These are phyloP conservation scores for Aspergillus sclerotioniger DNA, from an alignment of 495 filamentous ascomycete genomes.

Conservation along the genomic window DNA sequence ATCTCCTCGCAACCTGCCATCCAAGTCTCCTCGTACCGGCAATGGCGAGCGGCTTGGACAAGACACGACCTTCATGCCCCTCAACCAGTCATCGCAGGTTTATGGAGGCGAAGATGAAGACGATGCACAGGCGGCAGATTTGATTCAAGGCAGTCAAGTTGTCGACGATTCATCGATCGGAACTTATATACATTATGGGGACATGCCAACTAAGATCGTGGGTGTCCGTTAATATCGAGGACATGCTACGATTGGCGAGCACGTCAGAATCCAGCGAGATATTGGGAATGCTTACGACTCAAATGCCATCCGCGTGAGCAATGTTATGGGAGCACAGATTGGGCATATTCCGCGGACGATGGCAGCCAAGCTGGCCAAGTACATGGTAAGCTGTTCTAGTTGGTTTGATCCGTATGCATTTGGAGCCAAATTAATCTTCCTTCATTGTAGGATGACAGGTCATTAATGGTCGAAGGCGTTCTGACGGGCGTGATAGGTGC, in stretches of 20 bases:
- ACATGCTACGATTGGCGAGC: constrained; percentile 66
- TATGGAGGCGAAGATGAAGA: constrained; percentile 36
- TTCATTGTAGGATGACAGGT: constrained; percentile 42
- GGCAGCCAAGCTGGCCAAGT: constrained; percentile 69
- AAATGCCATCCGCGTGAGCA: constrained; percentile 79
- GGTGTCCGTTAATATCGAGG: constrained; percentile 79
- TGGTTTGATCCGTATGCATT: background rate
- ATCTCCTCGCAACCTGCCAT: background rate
- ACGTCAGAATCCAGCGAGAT: constrained; percentile 66
- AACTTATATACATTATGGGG: constrained; percentile 50
- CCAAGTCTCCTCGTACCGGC: constrained; percentile 18
- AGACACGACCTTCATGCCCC: constrained; percentile 33
- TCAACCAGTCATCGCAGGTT: constrained; percentile 32
- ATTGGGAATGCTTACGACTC: constrained; percentile 69
- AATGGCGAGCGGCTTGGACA: constrained; percentile 36
- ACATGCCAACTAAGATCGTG: constrained; percentile 65
- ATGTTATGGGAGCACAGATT: constrained; percentile 75
- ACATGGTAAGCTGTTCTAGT: constrained; percentile 51
- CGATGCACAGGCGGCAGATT: constrained; percentile 34
- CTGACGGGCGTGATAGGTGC: constrained; percentile 59
- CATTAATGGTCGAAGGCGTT: constrained; percentile 62
- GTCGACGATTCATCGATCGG: constrained; percentile 42
- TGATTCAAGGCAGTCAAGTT: constrained; percentile 38
- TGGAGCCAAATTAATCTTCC: constrained; percentile 8
- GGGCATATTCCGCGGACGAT: constrained; percentile 71